phyloP scores from a whole-genome alignment of 495 filamentous ascomycete species.

The Trichocladium uniseriatum region DNA sequence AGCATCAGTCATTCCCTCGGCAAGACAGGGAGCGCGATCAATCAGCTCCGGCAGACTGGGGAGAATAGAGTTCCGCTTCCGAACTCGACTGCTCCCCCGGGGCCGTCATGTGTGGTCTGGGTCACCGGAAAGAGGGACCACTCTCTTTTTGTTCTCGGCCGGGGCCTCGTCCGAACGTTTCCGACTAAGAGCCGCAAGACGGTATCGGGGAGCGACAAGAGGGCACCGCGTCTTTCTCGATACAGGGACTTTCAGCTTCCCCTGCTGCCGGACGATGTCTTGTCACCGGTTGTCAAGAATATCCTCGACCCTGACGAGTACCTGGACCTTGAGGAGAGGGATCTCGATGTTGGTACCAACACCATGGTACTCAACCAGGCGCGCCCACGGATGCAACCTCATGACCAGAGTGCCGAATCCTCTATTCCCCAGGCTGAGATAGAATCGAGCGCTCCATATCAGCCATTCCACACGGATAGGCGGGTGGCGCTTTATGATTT shows the following conservation, averaged over 20 bases:
- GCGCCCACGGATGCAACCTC: slow-evolving; percentile 18
- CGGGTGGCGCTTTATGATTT: slow-evolving; percentile 58
- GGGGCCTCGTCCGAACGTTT: slow-evolving; percentile 56
- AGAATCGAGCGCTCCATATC: slow-evolving; percentile 82
- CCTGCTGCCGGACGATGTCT: slow-evolving; percentile 40
- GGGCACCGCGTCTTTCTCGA: slow-evolving; percentile 38
- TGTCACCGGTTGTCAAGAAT: slow-evolving; percentile 35
- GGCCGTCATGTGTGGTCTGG: slow-evolving; percentile 48
- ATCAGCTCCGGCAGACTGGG: slow-evolving; percentile 69
- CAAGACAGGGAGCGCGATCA: slow-evolving; percentile 68
- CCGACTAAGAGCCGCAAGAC: slow-evolving; percentile 45
- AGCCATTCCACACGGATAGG: slow-evolving; percentile 82
- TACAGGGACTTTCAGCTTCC: slow-evolving; percentile 60
- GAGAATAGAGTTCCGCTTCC: slow-evolving; percentile 77
- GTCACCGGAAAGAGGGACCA: slow-evolving; percentile 44
- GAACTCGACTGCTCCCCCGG: slow-evolving; percentile 35
- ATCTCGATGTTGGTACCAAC: slow-evolving; percentile 34
- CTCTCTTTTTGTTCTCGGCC: slow-evolving; percentile 49
- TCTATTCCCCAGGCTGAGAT: slow-evolving; percentile 83
- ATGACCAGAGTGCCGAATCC: slow-evolving; percentile 34
- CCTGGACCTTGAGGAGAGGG: slow-evolving; percentile 37
- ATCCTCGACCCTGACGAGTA: slow-evolving; percentile 42
- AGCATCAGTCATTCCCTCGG: slow-evolving; percentile 77
- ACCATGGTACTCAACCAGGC: slow-evolving; percentile 33
- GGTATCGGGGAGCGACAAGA: slow-evolving; percentile 29